Evolutionary conservation across 768 basidiomycete species (phyloP).

Genomic region (Mrakia blollopis): DNA sequence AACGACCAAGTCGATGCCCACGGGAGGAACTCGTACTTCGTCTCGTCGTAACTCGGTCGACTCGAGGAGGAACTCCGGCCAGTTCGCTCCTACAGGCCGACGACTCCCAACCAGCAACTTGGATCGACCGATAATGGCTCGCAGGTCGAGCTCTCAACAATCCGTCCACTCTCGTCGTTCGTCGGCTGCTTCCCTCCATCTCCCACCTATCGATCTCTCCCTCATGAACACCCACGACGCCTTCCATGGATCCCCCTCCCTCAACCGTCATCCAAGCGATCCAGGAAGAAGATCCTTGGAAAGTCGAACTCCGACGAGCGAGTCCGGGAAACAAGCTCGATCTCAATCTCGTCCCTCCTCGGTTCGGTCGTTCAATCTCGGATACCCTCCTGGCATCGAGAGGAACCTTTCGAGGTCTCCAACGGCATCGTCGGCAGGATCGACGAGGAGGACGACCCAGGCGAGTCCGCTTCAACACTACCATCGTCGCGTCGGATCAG

Average conservation of each 20-base stretch:
- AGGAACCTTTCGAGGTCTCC: slow-evolving; percentile 63
- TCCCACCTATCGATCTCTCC: slow-evolving; percentile 39
- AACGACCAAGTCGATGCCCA: slow-evolving; percentile 36
- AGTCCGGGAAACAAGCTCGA: slow-evolving; percentile 49
- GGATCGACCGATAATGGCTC: slow-evolving; percentile 25
- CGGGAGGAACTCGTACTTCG: slow-evolving; percentile 2
- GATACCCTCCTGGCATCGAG: slow-evolving; percentile 32
- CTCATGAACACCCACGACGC: background rate
- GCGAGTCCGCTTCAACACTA: slow-evolving; percentile 72
- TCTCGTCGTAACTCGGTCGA: slow-evolving; percentile 11
- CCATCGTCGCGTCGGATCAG: slow-evolving; percentile 73
- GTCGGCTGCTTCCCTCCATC: slow-evolving; percentile 53
- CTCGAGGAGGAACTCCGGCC: slow-evolving; percentile 23
- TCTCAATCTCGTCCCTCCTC: slow-evolving; percentile 69
- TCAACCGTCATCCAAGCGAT: slow-evolving; percentile 50
- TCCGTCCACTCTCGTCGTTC: slow-evolving; percentile 59
- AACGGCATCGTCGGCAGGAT: slow-evolving; percentile 70
- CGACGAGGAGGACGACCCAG: slow-evolving; percentile 51
- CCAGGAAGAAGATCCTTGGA: slow-evolving; percentile 68
- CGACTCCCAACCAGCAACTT: slow-evolving; percentile 18
- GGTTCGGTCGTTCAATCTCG: slow-evolving; percentile 65
- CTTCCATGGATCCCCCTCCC: slow-evolving; percentile 22
- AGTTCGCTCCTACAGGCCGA: slow-evolving; percentile 28
- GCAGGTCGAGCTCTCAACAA: slow-evolving; percentile 81
- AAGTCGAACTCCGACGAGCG: slow-evolving; percentile 80